Base-by-base conservation (phyloP, 257 asterid genomes). In the Mitragyna speciosa region DNA sequence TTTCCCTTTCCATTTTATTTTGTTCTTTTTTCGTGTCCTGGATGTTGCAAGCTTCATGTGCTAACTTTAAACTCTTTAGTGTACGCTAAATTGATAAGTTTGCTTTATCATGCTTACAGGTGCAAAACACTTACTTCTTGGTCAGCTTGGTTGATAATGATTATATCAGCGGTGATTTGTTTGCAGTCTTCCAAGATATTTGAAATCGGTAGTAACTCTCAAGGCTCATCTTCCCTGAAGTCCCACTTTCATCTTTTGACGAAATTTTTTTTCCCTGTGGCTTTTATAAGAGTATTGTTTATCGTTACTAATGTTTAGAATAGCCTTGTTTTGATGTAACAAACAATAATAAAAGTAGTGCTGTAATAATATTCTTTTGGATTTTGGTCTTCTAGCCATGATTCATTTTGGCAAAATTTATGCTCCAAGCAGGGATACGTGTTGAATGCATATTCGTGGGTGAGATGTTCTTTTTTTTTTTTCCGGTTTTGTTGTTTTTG, bases 111-210 rank as follows among this genome's bases (percentile, higher is more conserved):
- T 81, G 81, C 59, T 78, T 73, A 83, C 91, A 95, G 99, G 97
- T 95, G 77, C 87, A 88, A 86, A 84, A 71, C 86, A 88, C 79
- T 80, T 93, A 83, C 84, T 95, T 84, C 90, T 90, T 95, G 98
- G 98, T 95, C 43, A 95, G 97, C 88, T 87, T 95, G 88, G 98
- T 95, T 31, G 98, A 95, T 80, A 95, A 95, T 72, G 97, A 95
- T 80, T 93, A 90, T 78, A 72, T 93, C 83, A 82, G 84, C 49
- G 97, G 98, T 75, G 97, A 95, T 83, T 73, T 93, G 74, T 95
- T 93, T 77, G 97, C 92, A 56, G 91, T 82, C 80, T 93, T 95
- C 77, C 88, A 87, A 76, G 94, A 88, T 78, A 75, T 93, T 36
- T 92, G 89, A 91, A 54, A 54, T 26, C 73, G 70, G 76, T 76